Percentiles rank a stretch among this genome's conserved stretches.
These are phyloP conservation scores for Blyttiomyces sp. DNA, from an alignment of 371 early-diverging fungal genomes.

Conservation along the genomic window DNA sequence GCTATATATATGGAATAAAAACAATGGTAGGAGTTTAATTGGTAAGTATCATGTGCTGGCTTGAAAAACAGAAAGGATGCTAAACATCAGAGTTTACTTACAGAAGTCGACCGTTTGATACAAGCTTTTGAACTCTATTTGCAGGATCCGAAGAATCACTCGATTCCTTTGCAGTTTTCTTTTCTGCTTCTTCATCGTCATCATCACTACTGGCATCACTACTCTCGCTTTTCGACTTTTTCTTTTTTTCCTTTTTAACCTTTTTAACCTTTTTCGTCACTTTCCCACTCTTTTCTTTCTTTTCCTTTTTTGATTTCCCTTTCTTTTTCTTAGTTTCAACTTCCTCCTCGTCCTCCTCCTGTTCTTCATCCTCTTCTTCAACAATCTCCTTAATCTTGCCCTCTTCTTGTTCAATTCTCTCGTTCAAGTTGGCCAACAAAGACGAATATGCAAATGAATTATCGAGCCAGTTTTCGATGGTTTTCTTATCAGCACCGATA, in stretches of 20 bases:
- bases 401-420: constrained; percentile 8
- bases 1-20: not conserved
- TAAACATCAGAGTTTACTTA: not conserved
- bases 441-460: constrained; percentile 83
- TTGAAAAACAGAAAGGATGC: not conserved
- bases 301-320: constrained; percentile 32
- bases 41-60: not conserved
- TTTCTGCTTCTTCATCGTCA: not conserved
- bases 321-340: constrained; percentile 31
- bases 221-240: no score
- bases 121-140: not conserved
- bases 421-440: constrained; percentile 74
- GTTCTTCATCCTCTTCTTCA: constrained; percentile 27
- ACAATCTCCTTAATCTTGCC: constrained; percentile 36
- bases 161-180: not conserved
- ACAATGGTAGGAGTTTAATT: not conserved
- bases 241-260: not conserved
- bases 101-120: constrained; percentile 1
- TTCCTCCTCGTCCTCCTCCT: constrained; percentile 26
- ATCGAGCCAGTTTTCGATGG: constrained; percentile 91
- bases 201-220: no score
- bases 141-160: not conserved
- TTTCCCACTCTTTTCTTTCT: constrained; percentile 7
- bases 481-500: constrained; percentile 81
- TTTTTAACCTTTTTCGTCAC: not conserved